Conservation (phyloP, 2,329 filamentous ascomycete genomes). For the Aspergillus cejpii region DNA sequence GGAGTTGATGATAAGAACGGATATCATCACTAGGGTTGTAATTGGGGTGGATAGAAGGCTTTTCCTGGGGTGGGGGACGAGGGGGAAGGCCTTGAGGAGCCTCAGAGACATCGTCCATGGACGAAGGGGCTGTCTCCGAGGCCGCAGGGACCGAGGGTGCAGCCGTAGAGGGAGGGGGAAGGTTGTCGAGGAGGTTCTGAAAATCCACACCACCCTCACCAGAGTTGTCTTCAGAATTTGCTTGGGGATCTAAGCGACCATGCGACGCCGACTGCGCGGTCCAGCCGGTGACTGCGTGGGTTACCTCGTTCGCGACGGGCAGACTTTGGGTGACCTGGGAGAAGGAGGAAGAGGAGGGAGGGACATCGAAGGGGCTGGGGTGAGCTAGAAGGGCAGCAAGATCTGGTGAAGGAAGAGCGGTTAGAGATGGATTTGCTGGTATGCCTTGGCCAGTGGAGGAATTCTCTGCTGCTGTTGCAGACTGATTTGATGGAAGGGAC, state of each 20-base stretch:
- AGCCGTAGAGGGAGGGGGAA: slow-evolving; percentile 33
- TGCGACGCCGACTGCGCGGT: slow-evolving; percentile 16
- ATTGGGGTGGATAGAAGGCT: slow-evolving; percentile 35
- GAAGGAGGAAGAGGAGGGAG: slow-evolving; percentile 16
- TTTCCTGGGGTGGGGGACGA: slow-evolving; percentile 30
- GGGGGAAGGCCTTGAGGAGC: slow-evolving; percentile 19
- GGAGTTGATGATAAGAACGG: slow-evolving; percentile 36
- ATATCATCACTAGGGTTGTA: slow-evolving; percentile 35
- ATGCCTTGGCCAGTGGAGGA: slow-evolving; percentile 8
- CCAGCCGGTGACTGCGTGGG: slow-evolving; percentile 21
- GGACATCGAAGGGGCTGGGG: slow-evolving; percentile 17
- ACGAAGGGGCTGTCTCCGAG: slow-evolving; percentile 19
- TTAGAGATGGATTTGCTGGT: slow-evolving; percentile 21
- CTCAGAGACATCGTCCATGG: slow-evolving; percentile 23
- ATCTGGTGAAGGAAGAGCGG: slow-evolving; percentile 22
- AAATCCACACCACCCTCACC: slow-evolving; percentile 42
- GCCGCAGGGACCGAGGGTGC: slow-evolving; percentile 22
- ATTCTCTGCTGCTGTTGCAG: slow-evolving; percentile 13
- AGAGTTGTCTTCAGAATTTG: slow-evolving; percentile 17
- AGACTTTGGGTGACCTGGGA: slow-evolving; percentile 25
- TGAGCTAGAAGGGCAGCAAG: slow-evolving; percentile 22
- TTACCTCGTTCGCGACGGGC: slow-evolving; percentile 27
- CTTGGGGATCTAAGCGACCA: slow-evolving; percentile 21
- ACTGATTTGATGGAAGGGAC: slow-evolving; percentile 14
- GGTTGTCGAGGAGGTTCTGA: slow-evolving; percentile 45